Percentiles rank a stretch among this genome's conserved stretches.
Conservation (phyloP, 1,284 basidiomycete genomes). For the Sanghuangporus weigelae region DNA sequence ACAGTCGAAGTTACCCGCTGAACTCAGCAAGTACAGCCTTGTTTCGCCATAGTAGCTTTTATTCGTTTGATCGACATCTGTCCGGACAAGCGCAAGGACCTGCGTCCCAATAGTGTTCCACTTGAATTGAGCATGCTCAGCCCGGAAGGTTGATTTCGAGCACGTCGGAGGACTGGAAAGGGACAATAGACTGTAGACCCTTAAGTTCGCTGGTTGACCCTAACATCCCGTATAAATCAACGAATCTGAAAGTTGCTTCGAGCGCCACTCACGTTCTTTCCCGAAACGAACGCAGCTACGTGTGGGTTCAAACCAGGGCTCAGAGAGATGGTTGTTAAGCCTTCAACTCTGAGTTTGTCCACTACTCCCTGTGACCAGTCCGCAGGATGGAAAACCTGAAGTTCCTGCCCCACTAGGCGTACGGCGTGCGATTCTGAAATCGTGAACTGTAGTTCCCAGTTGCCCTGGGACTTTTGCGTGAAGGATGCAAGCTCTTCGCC, state of each 20-base stretch:
- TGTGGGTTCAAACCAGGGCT: slow-evolving; percentile 82
- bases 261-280: slow-evolving; percentile 71
- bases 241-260: background rate
- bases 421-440: slow-evolving; percentile 87
- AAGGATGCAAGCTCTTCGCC: slow-evolving; percentile 80
- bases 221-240: slow-evolving; percentile 24
- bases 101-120: slow-evolving; percentile 93
- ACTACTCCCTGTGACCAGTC: slow-evolving; percentile 77
- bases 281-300: slow-evolving; percentile 86
- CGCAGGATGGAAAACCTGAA: slow-evolving; percentile 82
- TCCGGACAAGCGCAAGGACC: slow-evolving; percentile 86
- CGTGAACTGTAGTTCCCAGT: slow-evolving; percentile 90
- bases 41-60: slow-evolving; percentile 99
- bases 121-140: slow-evolving; percentile 90
- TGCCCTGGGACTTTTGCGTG: slow-evolving; percentile 78
- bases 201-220: slow-evolving; percentile 90
- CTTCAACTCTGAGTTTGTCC: slow-evolving; percentile 80
- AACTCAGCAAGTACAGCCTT: slow-evolving; percentile 87
- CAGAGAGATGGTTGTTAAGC: slow-evolving; percentile 68
- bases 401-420: slow-evolving; percentile 77
- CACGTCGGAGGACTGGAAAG: slow-evolving; percentile 59
- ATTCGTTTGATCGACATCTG: slow-evolving; percentile 95
- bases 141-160: slow-evolving; percentile 94
- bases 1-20: slow-evolving; percentile 96
- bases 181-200: slow-evolving; percentile 74